These are phyloP conservation scores for Claviceps maximensis DNA, from an alignment of 2,329 filamentous ascomycete genomes.

Conservation along the genomic window DNA sequence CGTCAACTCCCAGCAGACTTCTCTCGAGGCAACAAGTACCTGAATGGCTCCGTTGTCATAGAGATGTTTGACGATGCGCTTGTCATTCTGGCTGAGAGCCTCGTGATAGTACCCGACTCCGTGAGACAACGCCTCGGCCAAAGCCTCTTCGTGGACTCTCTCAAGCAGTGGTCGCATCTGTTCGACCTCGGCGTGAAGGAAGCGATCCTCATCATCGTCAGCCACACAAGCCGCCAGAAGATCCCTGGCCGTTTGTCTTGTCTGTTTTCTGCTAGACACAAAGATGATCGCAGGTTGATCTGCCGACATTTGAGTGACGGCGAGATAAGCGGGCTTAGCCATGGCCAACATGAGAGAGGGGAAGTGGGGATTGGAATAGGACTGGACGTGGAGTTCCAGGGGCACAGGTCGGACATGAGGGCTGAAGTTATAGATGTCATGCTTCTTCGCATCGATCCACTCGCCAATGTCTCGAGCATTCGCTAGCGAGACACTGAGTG, in stretches of 20 bases:
- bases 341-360: conserved; percentile 97
- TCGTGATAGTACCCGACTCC: conserved; percentile 97
- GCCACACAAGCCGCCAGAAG: conserved; percentile 75
- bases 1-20: conserved; percentile 93
- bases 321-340: conserved; percentile 85
- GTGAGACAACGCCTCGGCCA: conserved; percentile 82
- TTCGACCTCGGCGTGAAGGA: conserved; percentile 71
- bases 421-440: conserved; percentile 98
- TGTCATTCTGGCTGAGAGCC: conserved; percentile 76
- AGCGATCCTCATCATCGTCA: conserved; percentile 86
- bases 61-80: conserved; percentile 84
- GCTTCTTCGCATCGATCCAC: conserved; percentile 96
- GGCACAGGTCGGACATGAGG: conserved; percentile 81
- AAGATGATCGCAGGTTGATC: conserved; percentile 88
- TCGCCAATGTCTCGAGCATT: conserved; percentile 91
- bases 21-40: conserved; percentile 60
- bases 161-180: conserved; percentile 73
- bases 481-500: conserved; percentile 79
- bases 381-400: conserved; percentile 87
- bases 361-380: conserved; percentile 91
- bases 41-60: conserved; percentile 85
- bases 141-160: conserved; percentile 70
- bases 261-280: conserved; percentile 87
- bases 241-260: conserved; percentile 74
- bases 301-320: conserved; percentile 75